Conservation (phyloP, 1,284 basidiomycete genomes). For the Coniferiporia sulphurascens region DNA sequence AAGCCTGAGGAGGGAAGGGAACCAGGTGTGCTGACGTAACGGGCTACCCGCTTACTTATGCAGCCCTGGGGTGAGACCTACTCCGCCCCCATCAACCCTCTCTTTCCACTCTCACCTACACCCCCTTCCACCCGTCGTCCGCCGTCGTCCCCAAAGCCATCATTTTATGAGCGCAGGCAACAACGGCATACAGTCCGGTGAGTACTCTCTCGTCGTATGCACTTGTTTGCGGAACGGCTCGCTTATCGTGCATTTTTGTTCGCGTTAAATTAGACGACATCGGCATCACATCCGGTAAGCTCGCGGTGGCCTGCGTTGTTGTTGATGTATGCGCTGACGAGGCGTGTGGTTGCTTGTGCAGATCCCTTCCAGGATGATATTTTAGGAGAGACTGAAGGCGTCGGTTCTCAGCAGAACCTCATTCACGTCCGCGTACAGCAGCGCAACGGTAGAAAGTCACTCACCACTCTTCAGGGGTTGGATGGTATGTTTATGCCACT, state of each 20-base stretch:
- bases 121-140: background rate
- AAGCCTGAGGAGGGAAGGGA: background rate
- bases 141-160: conserved; percentile 22
- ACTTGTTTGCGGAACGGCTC: background rate
- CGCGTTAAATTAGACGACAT: no score
- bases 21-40: background rate
- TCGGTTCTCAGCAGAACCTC: conserved; percentile 81
- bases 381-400: conserved; percentile 67
- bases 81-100: background rate
- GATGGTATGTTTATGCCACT: conserved; percentile 55
- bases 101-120: background rate
- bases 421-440: conserved; percentile 98
- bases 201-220: background rate
- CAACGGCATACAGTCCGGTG: conserved; percentile 33
- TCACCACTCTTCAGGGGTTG: conserved; percentile 97
- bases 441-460: conserved; percentile 97
- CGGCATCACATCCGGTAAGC: background rate
- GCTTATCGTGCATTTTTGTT: no score
- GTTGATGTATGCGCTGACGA: conserved; percentile 23
- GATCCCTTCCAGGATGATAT: conserved; percentile 89
- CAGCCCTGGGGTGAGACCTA: background rate
- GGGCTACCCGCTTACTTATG: background rate
- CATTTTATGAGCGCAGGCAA: conserved; percentile 92
- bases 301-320: conserved; percentile 25
- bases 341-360: background rate